Conservation (phyloP, 2,329 filamentous ascomycete species). For the Penicillium sp. region DNA sequence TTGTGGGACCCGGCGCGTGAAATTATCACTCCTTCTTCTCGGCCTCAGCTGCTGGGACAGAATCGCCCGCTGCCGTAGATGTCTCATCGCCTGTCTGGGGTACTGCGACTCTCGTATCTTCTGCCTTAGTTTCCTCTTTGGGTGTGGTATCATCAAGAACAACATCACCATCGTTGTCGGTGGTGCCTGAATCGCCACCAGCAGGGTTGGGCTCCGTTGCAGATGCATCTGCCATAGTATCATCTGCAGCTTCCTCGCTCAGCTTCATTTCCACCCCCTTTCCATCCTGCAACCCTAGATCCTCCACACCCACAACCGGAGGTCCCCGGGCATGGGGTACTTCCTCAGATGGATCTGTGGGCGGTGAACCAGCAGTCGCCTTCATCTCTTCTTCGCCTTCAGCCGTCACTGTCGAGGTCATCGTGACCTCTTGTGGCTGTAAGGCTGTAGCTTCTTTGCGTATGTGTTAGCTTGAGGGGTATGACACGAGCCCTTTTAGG, state of each 20-base stretch:
- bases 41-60: conserved; percentile 11
- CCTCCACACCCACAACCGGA: conserved; percentile 78
- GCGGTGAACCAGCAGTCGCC: conserved; percentile 26
- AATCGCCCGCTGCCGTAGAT: conserved; percentile 7
- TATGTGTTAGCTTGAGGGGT: conserved; percentile 3
- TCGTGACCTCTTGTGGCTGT: conserved; percentile 11
- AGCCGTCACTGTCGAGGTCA: conserved; percentile 4
- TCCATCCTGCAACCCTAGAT: conserved; percentile 75
- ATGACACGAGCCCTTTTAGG: not conserved
- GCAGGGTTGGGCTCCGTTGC: conserved; percentile 10
- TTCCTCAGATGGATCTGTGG: conserved; percentile 61
- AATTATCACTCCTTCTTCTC: conserved; percentile 16
- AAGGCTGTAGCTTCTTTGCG: conserved; percentile 7
- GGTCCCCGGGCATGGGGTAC: conserved; percentile 80
- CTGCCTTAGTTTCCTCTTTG: conserved; percentile 19
- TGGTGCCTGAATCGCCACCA: conserved; percentile 11
- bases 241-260: conserved; percentile 16
- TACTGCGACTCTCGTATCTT: conserved; percentile 8
- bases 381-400: conserved; percentile 23
- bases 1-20: not conserved
- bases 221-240: conserved; percentile 13
- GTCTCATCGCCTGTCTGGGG: conserved; percentile 8
- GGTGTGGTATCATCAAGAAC: conserved; percentile 37
- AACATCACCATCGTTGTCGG: conserved; percentile 42
- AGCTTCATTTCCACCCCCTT: conserved; percentile 48